phyloP scores from a whole-genome alignment of 306 rosid species.

The Dalbergia cochinchinensis region DNA sequence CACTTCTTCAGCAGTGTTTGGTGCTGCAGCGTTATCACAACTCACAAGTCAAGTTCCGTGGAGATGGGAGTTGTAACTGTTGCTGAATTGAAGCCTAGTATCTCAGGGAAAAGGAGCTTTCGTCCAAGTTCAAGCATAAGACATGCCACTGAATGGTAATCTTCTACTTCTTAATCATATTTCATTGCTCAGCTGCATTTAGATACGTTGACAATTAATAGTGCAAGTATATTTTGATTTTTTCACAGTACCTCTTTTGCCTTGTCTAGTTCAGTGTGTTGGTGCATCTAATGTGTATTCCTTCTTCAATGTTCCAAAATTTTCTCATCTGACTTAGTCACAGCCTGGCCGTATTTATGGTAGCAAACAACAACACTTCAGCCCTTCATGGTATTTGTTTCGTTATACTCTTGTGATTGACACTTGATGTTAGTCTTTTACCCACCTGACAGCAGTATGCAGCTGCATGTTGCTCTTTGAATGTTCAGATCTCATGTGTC shows the following conservation, averaged over 20 bases:
- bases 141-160: slow-evolving; percentile 97
- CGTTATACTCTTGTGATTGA: slow-evolving; percentile 37
- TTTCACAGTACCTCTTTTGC: slow-evolving; percentile 38
- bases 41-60: slow-evolving; percentile 27
- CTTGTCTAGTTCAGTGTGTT: slow-evolving; percentile 21
- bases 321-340: background rate
- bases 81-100: slow-evolving; percentile 90
- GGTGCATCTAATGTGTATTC: background rate
- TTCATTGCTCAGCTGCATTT: background rate
- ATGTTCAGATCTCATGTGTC: slow-evolving; percentile 55
- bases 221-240: slow-evolving; percentile 17
- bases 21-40: background rate
- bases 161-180: slow-evolving; percentile 19
- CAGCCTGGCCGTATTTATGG: slow-evolving; percentile 32
- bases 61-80: slow-evolving; percentile 91
- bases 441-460: slow-evolving; percentile 54
- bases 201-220: background rate
- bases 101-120: slow-evolving; percentile 89
- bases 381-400: slow-evolving; percentile 15
- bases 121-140: slow-evolving; percentile 88
- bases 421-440: slow-evolving; percentile 37
- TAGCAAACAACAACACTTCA: slow-evolving; percentile 42
- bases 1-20: slow-evolving; percentile 43
- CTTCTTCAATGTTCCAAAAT: slow-evolving; percentile 11
- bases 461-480: slow-evolving; percentile 51